Conservation (phyloP, 441 rosid genomes). For the Arabidopsis lyrata region DNA sequence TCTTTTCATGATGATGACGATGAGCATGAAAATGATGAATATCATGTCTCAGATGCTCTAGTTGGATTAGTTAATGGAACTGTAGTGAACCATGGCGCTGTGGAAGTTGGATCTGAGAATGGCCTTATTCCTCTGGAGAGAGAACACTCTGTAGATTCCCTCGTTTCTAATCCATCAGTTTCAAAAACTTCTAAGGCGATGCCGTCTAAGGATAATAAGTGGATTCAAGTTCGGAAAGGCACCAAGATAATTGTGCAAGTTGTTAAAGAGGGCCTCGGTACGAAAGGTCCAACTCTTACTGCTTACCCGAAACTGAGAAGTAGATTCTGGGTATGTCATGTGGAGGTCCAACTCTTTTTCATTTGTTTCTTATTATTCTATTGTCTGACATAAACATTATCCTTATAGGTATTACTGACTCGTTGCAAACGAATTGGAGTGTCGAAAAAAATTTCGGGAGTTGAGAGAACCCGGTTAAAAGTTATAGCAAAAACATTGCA, state of each 20-base stretch:
- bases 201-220: slow-evolving; percentile 57
- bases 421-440: slow-evolving; percentile 75
- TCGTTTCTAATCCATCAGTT: slow-evolving; percentile 46
- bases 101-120: slow-evolving; percentile 49
- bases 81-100: slow-evolving; percentile 56
- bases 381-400: slow-evolving; percentile 40
- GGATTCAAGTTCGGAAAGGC: slow-evolving; percentile 83
- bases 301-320: slow-evolving; percentile 91
- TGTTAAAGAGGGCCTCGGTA: slow-evolving; percentile 96
- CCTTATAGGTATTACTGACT: slow-evolving; percentile 70
- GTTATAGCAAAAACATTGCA: slow-evolving; percentile 92
- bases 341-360: slow-evolving; percentile 25
- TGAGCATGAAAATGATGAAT: slow-evolving; percentile 73
- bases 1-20: slow-evolving; percentile 64
- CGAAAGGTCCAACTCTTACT: slow-evolving; percentile 90
- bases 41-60: slow-evolving; percentile 60
- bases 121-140: slow-evolving; percentile 46
- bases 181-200: slow-evolving; percentile 45
- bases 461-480: slow-evolving; percentile 87
- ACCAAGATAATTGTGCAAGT: slow-evolving; percentile 96
- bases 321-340: slow-evolving; percentile 88
- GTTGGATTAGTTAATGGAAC: slow-evolving; percentile 64
- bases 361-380: slow-evolving; percentile 7
- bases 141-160: slow-evolving; percentile 47
- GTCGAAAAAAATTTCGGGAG: slow-evolving; percentile 80